These are phyloP conservation scores for Nakazawaea laoshanensis DNA, from an alignment of 805 yeast genomes.

Conservation along the genomic window DNA sequence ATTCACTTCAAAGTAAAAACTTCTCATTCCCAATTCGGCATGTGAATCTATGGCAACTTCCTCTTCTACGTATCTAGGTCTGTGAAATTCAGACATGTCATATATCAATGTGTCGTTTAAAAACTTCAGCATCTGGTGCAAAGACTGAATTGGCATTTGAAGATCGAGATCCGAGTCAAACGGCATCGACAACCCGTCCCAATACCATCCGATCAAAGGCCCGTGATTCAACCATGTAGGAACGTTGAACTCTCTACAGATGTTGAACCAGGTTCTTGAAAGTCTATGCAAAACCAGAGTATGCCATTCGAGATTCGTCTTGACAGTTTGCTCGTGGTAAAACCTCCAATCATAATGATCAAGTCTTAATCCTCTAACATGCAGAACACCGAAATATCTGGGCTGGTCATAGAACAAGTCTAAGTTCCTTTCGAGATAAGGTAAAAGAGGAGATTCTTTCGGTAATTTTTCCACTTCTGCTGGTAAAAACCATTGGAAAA, in stretches of 20 bases:
- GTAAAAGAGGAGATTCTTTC: background rate
- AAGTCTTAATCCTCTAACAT: conserved; percentile 18
- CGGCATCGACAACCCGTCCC: conserved; percentile 33
- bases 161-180: conserved; percentile 36
- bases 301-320: conserved; percentile 25
- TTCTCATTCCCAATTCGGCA: conserved; percentile 21
- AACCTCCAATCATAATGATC: conserved; percentile 30
- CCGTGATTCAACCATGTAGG: conserved; percentile 19
- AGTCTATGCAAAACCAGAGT: conserved; percentile 23
- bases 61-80: conserved; percentile 3
- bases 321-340: conserved; percentile 16
- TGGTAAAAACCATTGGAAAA: conserved; percentile 6
- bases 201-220: conserved; percentile 20
- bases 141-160: conserved; percentile 29
- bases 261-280: conserved; percentile 27
- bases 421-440: conserved; percentile 1
- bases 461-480: background rate
- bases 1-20: conserved; percentile 23
- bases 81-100: conserved; percentile 22
- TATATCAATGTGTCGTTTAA: conserved; percentile 28
- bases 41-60: conserved; percentile 11
- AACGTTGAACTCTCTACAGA: conserved; percentile 24
- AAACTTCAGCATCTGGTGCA: conserved; percentile 24
- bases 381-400: conserved; percentile 4
- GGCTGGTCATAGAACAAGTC: conserved; percentile 1